These are phyloP conservation scores for Fragilaria radians DNA, from an alignment of 108 stramenopile genomes.

Conservation along the genomic window DNA sequence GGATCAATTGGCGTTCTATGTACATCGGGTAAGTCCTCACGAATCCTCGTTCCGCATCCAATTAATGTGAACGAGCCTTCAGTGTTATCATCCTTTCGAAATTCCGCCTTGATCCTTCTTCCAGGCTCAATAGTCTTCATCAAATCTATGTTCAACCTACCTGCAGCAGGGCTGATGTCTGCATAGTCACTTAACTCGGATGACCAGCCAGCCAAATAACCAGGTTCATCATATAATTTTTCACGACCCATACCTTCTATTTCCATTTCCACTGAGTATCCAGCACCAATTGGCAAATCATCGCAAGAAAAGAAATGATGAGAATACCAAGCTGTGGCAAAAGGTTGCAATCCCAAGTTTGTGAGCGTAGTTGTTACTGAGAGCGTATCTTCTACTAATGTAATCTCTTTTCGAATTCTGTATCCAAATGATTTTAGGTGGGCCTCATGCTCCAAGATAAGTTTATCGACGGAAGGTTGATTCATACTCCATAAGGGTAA, in stretches of 20 bases:
- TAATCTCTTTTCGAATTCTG: constrained; percentile 42
- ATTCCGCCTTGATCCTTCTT: constrained; percentile 72
- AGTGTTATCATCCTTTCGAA: constrained; percentile 44
- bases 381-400: constrained; percentile 36
- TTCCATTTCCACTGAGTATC: constrained; percentile 53
- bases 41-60: constrained; percentile 53
- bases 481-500: constrained; percentile 45
- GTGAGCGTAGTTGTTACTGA: constrained; percentile 52
- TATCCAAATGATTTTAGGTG: constrained; percentile 47
- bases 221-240: constrained; percentile 63
- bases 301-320: constrained; percentile 81
- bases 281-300: constrained; percentile 47
- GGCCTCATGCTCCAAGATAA: constrained; percentile 50
- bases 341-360: constrained; percentile 58
- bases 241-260: constrained; percentile 32
- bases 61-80: constrained; percentile 51
- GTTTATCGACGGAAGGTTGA: constrained; percentile 15
- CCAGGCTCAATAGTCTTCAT: constrained; percentile 45
- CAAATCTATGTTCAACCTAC: constrained; percentile 42
- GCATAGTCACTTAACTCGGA: constrained; percentile 52
- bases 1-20: constrained; percentile 18
- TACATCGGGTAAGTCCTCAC: constrained; percentile 52
- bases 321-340: constrained; percentile 79
- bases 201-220: constrained; percentile 50
- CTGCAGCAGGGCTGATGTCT: constrained; percentile 22